A percentile compares a stretch with the other conserved stretches of the same genome.
phyloP scores from a whole-genome alignment of 306 rosid genomes.

The Castanospermum australe region DNA sequence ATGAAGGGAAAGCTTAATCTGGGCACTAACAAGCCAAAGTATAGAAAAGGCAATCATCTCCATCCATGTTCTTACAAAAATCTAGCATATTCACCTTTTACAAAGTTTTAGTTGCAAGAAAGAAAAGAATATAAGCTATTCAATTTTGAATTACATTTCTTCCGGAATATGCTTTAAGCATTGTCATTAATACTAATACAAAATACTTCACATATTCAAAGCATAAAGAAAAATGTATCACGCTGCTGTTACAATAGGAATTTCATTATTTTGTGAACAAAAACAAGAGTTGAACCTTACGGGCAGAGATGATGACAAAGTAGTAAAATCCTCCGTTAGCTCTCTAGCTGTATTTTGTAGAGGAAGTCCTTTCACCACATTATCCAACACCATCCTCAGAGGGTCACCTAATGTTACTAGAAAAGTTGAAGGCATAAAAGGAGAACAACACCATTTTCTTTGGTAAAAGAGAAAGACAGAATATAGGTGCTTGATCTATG shows the following conservation, averaged over 20 bases:
- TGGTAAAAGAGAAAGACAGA: conserved; percentile 19
- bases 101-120: conserved; percentile 3
- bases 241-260: neutral
- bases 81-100: conserved; percentile 2
- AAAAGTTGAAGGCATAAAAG: conserved; percentile 31
- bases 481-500: neutral
- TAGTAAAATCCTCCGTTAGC: conserved; percentile 57
- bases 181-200: conserved; percentile 2
- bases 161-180: neutral
- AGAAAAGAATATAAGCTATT: neutral
- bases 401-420: conserved; percentile 51
- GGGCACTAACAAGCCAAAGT: neutral
- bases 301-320: conserved; percentile 54
- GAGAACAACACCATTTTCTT: conserved; percentile 17
- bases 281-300: conserved; percentile 54
- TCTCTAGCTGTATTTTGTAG: conserved; percentile 48
- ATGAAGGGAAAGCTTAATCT: conserved; percentile 27
- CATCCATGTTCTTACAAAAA: neutral
- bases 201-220: conserved; percentile 13
- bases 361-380: conserved; percentile 56
- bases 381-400: conserved; percentile 46
- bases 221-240: conserved; percentile 20
- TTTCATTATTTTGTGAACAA: neutral
- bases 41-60: neutral
- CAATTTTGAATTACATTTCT: conserved; percentile 20